These are phyloP conservation scores for Phyllosticta ampelicida DNA, from an alignment of 2,329 filamentous ascomycete species.

Conservation along the genomic window DNA sequence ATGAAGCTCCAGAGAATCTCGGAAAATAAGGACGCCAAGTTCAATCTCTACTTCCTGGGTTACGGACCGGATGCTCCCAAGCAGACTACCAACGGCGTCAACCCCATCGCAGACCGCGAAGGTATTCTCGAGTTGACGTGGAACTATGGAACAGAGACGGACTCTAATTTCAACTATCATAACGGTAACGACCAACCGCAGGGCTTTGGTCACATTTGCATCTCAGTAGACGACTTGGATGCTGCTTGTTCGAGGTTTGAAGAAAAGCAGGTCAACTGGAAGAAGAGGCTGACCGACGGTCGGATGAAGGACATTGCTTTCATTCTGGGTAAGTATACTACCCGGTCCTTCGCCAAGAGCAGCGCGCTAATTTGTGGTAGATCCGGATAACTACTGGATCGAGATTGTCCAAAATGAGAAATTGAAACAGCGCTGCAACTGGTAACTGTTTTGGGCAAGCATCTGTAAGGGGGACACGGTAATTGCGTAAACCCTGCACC, in stretches of 20 bases:
- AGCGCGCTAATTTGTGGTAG: slow-evolving; percentile 17
- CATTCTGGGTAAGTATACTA: slow-evolving; percentile 47
- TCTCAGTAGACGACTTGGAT: slow-evolving; percentile 80
- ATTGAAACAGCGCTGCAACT: slow-evolving; percentile 37
- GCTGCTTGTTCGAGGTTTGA: slow-evolving; percentile 83
- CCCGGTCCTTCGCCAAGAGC: neutral
- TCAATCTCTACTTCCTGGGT: slow-evolving; percentile 88
- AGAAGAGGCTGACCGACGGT: slow-evolving; percentile 89
- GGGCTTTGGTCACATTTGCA: slow-evolving; percentile 86
- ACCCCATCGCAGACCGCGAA: slow-evolving; percentile 57
- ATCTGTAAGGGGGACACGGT: neutral
- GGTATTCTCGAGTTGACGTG: slow-evolving; percentile 85
- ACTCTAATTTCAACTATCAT: slow-evolving; percentile 76
- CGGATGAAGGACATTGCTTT: slow-evolving; percentile 91
- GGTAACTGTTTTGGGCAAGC: slow-evolving; percentile 17
- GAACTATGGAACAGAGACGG: slow-evolving; percentile 75
- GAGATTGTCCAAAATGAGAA: slow-evolving; percentile 68
- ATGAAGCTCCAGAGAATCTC: slow-evolving; percentile 70
- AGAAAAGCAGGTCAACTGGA: slow-evolving; percentile 71
- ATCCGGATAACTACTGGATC: slow-evolving; percentile 76
- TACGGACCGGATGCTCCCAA: slow-evolving; percentile 47
- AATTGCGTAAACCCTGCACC: neutral
- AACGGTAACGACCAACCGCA: slow-evolving; percentile 86
- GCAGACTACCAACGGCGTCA: slow-evolving; percentile 44
- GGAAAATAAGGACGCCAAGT: slow-evolving; percentile 60